Percentiles rank a stretch among this genome's conserved stretches.
These are phyloP conservation scores for Entophlyctis helioformis DNA, from an alignment of 192 early-diverging fungal genomes.

Conservation along the genomic window DNA sequence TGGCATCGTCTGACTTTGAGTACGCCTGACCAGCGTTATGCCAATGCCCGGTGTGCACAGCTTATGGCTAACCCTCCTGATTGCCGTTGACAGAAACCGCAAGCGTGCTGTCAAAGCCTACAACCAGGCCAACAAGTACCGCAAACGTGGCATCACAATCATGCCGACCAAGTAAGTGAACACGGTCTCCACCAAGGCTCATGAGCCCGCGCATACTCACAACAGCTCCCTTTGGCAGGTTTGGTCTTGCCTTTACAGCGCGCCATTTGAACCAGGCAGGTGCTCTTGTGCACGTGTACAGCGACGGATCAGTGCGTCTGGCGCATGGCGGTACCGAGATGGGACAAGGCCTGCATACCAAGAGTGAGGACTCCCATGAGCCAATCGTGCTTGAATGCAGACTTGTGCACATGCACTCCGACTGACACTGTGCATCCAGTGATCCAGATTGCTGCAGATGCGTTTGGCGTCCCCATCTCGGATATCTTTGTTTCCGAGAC, in stretches of 20 bases:
- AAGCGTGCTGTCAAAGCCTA: slow-evolving; percentile 48
- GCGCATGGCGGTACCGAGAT: slow-evolving; percentile 80
- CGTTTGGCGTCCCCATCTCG: slow-evolving; percentile 56
- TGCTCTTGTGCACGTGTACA: slow-evolving; percentile 74
- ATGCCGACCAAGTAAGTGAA: slow-evolving; percentile 82
- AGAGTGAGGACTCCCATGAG: slow-evolving; percentile 30
- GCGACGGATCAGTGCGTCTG: slow-evolving; percentile 70
- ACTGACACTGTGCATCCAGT: slow-evolving; percentile 18
- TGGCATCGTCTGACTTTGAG: slow-evolving; percentile 34
- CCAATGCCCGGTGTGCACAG: too few species aligned
- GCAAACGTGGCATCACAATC: slow-evolving; percentile 66
- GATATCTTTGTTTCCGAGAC: slow-evolving; percentile 62
- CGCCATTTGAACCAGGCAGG: slow-evolving; percentile 74
- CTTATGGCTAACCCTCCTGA: too few species aligned
- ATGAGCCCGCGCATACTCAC: too few species aligned
- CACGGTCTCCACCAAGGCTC: too few species aligned
- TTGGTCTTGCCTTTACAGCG: slow-evolving; percentile 65
- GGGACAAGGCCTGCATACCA: slow-evolving; percentile 86
- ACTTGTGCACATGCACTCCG: too few species aligned
- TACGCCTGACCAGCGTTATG: too few species aligned
- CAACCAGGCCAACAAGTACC: slow-evolving; percentile 57
- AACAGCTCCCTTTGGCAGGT: too few species aligned
- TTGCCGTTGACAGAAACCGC: too few species aligned
- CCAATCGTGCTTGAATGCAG: too few species aligned
- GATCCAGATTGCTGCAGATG: slow-evolving; percentile 73